Conservation (phyloP, 2,329 filamentous ascomycete species). For the Talaromyces sp. region DNA sequence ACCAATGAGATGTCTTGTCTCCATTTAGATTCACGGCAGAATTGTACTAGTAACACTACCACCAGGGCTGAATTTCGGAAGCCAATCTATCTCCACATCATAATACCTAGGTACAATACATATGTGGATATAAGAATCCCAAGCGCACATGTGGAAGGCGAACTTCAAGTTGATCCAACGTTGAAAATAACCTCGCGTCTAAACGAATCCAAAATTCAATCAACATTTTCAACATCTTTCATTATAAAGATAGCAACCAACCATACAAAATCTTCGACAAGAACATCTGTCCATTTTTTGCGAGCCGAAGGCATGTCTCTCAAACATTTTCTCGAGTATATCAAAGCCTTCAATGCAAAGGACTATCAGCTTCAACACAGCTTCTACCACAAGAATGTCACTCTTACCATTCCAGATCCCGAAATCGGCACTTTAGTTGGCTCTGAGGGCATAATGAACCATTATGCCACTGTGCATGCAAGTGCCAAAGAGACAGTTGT, state of each 20-base stretch:
- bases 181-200: too few relatives aligned
- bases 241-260: too few relatives aligned
- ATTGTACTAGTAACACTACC: too few relatives aligned
- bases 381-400: conserved; percentile 10
- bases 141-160: too few relatives aligned
- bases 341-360: conserved; percentile 14
- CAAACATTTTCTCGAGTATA: conserved; percentile 6
- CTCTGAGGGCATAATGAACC: conserved; percentile 8
- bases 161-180: too few relatives aligned
- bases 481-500: conserved; percentile 7
- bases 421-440: conserved; percentile 10
- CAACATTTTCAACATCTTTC: too few relatives aligned
- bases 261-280: too few relatives aligned
- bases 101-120: neutral
- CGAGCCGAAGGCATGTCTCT: neutral
- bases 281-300: too few relatives aligned
- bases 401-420: conserved; percentile 9
- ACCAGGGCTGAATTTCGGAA: neutral
- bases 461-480: conserved; percentile 8
- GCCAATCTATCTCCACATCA: neutral
- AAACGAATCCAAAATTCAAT: too few relatives aligned
- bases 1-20: too few relatives aligned
- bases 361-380: conserved; percentile 5
- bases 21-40: too few relatives aligned
- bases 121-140: too few relatives aligned